Evolutionary conservation across 2,329 filamentous ascomycete genomes (phyloP).

Genomic region (Ophiocordyceps robertsii): DNA sequence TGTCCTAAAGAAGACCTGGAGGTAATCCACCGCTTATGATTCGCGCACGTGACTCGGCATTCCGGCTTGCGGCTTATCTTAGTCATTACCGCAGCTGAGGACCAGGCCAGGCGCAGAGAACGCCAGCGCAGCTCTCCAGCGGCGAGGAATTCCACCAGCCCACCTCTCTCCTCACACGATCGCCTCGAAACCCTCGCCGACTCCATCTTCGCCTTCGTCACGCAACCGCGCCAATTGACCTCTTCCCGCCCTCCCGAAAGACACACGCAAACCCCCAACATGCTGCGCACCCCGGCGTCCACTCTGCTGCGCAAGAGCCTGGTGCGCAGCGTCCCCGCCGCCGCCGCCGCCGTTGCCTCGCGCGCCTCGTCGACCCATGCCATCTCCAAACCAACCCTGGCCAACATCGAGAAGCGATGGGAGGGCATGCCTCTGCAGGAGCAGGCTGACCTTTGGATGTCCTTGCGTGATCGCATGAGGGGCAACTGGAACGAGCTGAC

Average conservation of each 20-base stretch:
- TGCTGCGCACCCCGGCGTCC: slow-evolving; percentile 42
- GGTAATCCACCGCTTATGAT: neutral
- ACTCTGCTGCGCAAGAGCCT: slow-evolving; percentile 37
- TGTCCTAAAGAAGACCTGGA: neutral
- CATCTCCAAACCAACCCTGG: slow-evolving; percentile 93
- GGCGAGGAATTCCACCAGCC: neutral
- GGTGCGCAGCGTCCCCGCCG: slow-evolving; percentile 28
- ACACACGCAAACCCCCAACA: slow-evolving; percentile 18
- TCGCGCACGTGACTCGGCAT: neutral
- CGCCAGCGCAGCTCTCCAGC: neutral
- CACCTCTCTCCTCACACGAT: too few species aligned
- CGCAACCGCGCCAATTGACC: slow-evolving; percentile 7
- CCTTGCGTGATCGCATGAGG: slow-evolving; percentile 97
- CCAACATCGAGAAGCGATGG: slow-evolving; percentile 99
- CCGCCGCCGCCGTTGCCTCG: slow-evolving; percentile 29
- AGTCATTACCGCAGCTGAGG: slow-evolving; percentile 4
- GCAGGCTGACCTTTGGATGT: slow-evolving; percentile 99
- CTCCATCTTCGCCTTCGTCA: slow-evolving; percentile 6
- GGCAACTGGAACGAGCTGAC: slow-evolving; percentile 92
- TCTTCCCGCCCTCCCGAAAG: slow-evolving; percentile 16
- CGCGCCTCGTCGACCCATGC: slow-evolving; percentile 63
- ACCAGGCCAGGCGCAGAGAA: neutral
- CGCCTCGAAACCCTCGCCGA: too few species aligned
- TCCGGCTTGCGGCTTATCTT: neutral
- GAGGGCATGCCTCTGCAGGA: slow-evolving; percentile 95